Percentiles rank a stretch among this genome's conserved stretches.
Conservation (phyloP, 129 eudicot genomes). For the Tanacetum coccineum region DNA sequence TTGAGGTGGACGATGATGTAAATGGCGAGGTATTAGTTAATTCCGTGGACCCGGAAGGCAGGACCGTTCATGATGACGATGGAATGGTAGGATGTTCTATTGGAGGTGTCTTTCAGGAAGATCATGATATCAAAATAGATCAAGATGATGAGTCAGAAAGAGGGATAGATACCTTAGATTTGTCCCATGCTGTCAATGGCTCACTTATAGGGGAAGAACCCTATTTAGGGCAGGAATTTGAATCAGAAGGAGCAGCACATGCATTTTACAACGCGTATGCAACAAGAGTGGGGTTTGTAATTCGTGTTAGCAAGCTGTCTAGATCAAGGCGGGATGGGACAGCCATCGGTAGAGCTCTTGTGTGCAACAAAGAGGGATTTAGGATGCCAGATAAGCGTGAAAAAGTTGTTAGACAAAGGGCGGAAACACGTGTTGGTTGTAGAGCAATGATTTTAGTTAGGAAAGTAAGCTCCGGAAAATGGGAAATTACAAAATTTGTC, state of each 20-base stretch:
- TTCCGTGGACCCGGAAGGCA: slow-evolving; percentile 40
- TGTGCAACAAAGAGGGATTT: slow-evolving; percentile 91
- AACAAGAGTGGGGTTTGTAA: slow-evolving; percentile 67
- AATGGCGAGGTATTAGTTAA: slow-evolving; percentile 52
- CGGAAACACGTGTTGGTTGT: slow-evolving; percentile 89
- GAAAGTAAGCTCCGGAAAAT: slow-evolving; percentile 71
- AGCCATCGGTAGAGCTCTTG: slow-evolving; percentile 82
- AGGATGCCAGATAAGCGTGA: slow-evolving; percentile 84
- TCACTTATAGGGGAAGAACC: slow-evolving; percentile 60
- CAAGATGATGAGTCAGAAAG: slow-evolving; percentile 46
- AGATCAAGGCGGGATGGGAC: slow-evolving; percentile 93
- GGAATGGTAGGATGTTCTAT: slow-evolving; percentile 66
- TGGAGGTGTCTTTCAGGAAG: slow-evolving; percentile 45
- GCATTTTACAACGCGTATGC: slow-evolving; percentile 82
- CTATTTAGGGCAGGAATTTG: slow-evolving; percentile 77
- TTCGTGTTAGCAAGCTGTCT: slow-evolving; percentile 85
- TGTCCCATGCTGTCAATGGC: slow-evolving; percentile 32
- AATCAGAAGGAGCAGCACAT: slow-evolving; percentile 88
- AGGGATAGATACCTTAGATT: slow-evolving; percentile 36
- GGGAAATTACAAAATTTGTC: slow-evolving; percentile 81
- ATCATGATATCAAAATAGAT: slow-evolving; percentile 45
- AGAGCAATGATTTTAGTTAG: slow-evolving; percentile 89
- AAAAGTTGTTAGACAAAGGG: slow-evolving; percentile 78
- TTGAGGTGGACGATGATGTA: slow-evolving; percentile 52
- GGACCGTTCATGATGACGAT: slow-evolving; percentile 35